Conservation (phyloP, 352 stramenopile genomes). For the Globisporangium paroecandrum region DNA sequence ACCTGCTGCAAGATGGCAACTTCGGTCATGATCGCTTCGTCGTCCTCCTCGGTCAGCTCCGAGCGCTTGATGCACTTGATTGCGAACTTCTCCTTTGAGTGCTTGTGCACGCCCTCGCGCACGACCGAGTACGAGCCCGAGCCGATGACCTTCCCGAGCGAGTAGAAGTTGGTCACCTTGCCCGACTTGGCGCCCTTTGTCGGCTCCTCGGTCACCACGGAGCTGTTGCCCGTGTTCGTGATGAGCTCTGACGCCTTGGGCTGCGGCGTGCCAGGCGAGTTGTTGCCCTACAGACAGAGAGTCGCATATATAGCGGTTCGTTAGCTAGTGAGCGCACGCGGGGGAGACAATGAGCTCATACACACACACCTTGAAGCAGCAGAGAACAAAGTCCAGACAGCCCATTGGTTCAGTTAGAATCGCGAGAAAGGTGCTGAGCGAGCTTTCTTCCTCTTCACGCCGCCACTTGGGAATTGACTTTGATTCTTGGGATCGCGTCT, state of each 20-base stretch:
- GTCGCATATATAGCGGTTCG: neutral
- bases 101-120: slow-evolving; percentile 76
- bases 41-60: slow-evolving; percentile 71
- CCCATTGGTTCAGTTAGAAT: slow-evolving; percentile 30
- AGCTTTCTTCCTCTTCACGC: neutral
- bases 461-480: slow-evolving; percentile 6
- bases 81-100: slow-evolving; percentile 76
- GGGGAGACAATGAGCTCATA: neutral
- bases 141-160: slow-evolving; percentile 79
- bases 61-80: slow-evolving; percentile 91
- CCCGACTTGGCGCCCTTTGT: slow-evolving; percentile 25
- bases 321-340: neutral
- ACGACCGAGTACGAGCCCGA: slow-evolving; percentile 90
- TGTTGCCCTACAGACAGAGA: slow-evolving; percentile 2
- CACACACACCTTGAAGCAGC: slow-evolving; percentile 50
- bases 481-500: neutral
- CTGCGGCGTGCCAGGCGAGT: slow-evolving; percentile 9
- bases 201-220: slow-evolving; percentile 20
- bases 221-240: slow-evolving; percentile 12
- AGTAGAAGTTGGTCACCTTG: slow-evolving; percentile 72
- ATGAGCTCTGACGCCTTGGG: slow-evolving; percentile 9
- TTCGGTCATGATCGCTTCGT: slow-evolving; percentile 75
- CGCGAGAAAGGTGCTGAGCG: neutral
- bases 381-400: slow-evolving; percentile 63
- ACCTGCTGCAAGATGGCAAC: slow-evolving; percentile 75